phyloP scores from a whole-genome alignment of 306 rosid species.

The Cyclanthera cordifolia region DNA sequence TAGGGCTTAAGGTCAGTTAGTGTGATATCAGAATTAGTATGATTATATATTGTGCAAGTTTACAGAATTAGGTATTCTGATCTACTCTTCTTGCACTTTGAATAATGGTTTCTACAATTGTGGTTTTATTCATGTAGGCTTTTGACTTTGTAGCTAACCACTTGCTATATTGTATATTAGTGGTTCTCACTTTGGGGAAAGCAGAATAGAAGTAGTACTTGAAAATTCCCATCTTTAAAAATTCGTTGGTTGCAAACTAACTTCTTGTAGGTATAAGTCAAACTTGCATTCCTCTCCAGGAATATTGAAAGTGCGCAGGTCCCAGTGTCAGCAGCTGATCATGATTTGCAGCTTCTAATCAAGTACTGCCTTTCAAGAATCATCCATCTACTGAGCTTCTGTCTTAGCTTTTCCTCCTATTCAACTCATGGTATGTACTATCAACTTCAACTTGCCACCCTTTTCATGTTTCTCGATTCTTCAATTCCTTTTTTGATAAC shows the following conservation, averaged over 20 bases:
- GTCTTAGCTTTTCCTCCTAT: slow-evolving; percentile 6
- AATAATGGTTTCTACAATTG: not conserved
- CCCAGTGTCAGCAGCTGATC: slow-evolving; percentile 12
- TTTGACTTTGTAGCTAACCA: slow-evolving; percentile 3
- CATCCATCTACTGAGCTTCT: slow-evolving; percentile 6
- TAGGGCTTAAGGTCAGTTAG: no score
- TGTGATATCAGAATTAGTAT: no score
- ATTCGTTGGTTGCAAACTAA: slow-evolving; percentile 10
- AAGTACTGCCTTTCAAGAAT: not conserved
- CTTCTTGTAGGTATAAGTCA: slow-evolving; percentile 3
- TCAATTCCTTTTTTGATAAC: not conserved
- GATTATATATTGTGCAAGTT: no score
- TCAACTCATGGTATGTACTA: slow-evolving; percentile 34
- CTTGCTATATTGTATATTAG: not conserved
- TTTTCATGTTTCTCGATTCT: slow-evolving; percentile 3
- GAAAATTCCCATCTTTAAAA: not conserved
- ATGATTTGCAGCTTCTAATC: slow-evolving; percentile 3
- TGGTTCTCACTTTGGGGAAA: slow-evolving; percentile 3
- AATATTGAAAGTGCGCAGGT: slow-evolving; percentile 12
- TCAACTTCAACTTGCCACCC: not conserved
- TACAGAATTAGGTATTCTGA: not conserved
- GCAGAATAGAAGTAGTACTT: not conserved
- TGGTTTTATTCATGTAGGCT: not conserved
- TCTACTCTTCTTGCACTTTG: slow-evolving; percentile 1
- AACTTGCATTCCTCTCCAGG: slow-evolving; percentile 9